Evolutionary conservation across 2,329 filamentous ascomycete species (phyloP), one percentile per base, ranked within the genome.

Genomic region (Botryotinia convoluta): DNA sequence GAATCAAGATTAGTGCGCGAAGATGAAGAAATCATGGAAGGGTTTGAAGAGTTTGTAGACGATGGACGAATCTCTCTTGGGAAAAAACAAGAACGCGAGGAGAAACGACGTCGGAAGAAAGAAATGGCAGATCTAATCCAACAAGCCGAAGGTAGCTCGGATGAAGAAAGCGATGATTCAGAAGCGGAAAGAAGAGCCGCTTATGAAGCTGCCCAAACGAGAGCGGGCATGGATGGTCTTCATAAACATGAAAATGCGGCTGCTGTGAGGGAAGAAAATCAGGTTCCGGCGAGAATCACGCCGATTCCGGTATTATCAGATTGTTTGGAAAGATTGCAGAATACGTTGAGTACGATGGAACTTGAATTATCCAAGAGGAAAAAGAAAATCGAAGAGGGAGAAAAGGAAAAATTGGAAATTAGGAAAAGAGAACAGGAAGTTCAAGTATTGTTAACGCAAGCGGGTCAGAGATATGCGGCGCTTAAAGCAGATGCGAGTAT

Each of bases 11-110:
- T 98, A 2, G 88, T 94, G 9, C 88, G 87, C 60, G 94, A 98
- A 48, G 95, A 98, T 78, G 95, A 98, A 80, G 94, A 98, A 79
- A 87, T 98, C 0, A 93, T 93, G 54, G 96, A 98, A 83, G 95
- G 94, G 0, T 98, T 97, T 78, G 95, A 98, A 74, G 92, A 95
- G 72, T 97, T 93, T 78, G 93, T 96, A 14, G 93, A 96, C 59
- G 93, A 97, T 80, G 94, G 93, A 14, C 89, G 89, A 12, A 88
- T 98, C 16, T 89, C 93, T 1, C 85, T 98, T 0, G 93, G 94
- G 48, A 90, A 87, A 75, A 93, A 92, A 74, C 94, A 94, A 0
- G 93, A 96, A 82, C 89, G 88, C 32, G 93, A 94, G 77, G 91
- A 89, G 0, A 85, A 88, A 67, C 86, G 86, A 71, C 87, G 87